phyloP scores from a whole-genome alignment of 345 rosid species.

The Erysimum cheiranthoides region DNA sequence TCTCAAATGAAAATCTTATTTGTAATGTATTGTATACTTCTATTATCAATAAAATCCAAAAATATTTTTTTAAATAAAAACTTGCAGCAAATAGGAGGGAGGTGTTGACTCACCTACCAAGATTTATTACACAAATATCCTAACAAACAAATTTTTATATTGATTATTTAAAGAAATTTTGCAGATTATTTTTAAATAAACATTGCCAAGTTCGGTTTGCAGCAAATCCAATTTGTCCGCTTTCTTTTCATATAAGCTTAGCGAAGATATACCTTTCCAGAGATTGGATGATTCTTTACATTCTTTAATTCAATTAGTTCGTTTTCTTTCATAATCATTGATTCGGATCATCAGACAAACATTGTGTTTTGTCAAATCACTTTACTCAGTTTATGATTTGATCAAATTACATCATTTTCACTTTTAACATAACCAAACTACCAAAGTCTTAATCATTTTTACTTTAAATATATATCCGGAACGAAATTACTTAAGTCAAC shows the following conservation, averaged over 20 bases:
- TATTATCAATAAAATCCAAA: constrained; percentile 38
- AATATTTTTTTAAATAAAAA: background rate
- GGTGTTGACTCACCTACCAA: constrained; percentile 45
- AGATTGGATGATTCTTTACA: constrained; percentile 24
- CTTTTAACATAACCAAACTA: constrained; percentile 13
- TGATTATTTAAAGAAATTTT: constrained; percentile 1
- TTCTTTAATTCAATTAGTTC: constrained; percentile 20
- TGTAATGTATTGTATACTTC: constrained; percentile 8
- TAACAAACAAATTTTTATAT: constrained; percentile 24
- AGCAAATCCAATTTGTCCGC: constrained; percentile 17
- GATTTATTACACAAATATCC: constrained; percentile 12
- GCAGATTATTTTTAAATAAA: background rate
- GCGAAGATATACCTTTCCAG: constrained; percentile 12
- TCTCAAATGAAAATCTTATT: background rate
- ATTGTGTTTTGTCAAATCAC: constrained; percentile 29
- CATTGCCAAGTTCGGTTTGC: constrained; percentile 15
- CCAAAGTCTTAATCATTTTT: constrained; percentile 6
- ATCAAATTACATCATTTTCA: constrained; percentile 28
- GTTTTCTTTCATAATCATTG: constrained; percentile 31
- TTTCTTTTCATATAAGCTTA: constrained; percentile 12
- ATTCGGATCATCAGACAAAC: constrained; percentile 26
- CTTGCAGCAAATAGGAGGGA: constrained; percentile 37
- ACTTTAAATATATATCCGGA: constrained; percentile 16
- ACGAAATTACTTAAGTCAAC: constrained; percentile 27
- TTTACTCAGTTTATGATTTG: background rate